Base-by-base conservation (phyloP, 257 asterid genomes). In the Echites panduratus region DNA sequence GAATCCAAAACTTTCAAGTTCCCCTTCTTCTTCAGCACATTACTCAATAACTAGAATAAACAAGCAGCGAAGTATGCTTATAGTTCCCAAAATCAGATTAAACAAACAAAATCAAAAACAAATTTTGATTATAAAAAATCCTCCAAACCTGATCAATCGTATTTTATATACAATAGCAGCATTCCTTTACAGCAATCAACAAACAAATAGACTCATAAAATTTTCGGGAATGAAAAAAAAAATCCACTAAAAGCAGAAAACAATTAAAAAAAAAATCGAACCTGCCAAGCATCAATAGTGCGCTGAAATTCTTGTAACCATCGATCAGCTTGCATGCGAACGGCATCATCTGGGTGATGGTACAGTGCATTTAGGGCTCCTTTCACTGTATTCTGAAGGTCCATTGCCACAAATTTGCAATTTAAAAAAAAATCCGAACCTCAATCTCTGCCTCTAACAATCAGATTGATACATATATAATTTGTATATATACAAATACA, bases 281-380 rank as follows among this genome's bases (percentile, higher is more conserved):
- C 99, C 98, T 95, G 99, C 99, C 99, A 95, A 80, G 99, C 99
- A 76, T 95, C 99, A 74, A 91, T 81, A 38, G 98, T 95, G 9
- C 96, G 95, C 84, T 90, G 98, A 74, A 95, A 95, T 47, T 89
- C 91, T 78, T 95, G 99, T 54, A 95, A 92, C 98, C 98, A 95
- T 70, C 93, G 97, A 89, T 95, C 99, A 66, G 98, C 99, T 64
- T 85, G 92, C 97, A 90, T 90, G 61, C 96, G 91, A 22, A 95
- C 95, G 85, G 86, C 86, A 85, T 90, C 97, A 79, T 95, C 97
- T 7, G 98, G 98, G 69, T 95, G 98, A 76, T 90, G 99, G 73
- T 91, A 95, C 68, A 95, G 88, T 48, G 98, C 98, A 75, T 87
- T 88, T 91, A 95, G 97, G 97, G 99, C 99, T 83, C 88, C 96